Conservation (phyloP, 1,284 basidiomycete genomes). For the Malassezia nana region DNA sequence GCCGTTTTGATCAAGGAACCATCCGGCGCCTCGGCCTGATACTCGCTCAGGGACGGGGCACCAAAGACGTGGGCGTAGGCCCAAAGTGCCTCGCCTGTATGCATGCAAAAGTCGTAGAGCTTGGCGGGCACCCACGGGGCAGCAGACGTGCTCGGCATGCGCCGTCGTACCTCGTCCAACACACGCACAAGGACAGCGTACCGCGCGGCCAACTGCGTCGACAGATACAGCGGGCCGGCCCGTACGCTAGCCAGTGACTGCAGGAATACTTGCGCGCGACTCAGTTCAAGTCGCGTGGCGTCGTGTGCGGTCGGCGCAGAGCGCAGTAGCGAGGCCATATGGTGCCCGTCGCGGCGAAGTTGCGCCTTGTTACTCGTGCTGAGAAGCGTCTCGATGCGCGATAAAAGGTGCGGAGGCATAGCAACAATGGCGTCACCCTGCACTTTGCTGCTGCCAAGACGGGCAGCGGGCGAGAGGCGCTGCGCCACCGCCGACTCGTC, state of each 20-base stretch:
- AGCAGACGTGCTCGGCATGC: neutral
- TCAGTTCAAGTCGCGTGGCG: conserved; percentile 1
- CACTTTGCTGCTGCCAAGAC: conserved; percentile 15
- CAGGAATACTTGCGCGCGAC: neutral
- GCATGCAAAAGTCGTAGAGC: conserved; percentile 31
- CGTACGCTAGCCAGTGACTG: conserved; percentile 3
- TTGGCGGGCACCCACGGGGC: conserved; percentile 25
- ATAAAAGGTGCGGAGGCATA: neutral
- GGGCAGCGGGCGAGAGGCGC: conserved; percentile 18
- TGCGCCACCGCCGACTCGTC: conserved; percentile 1
- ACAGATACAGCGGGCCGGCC: conserved; percentile 5
- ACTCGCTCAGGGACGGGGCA: neutral
- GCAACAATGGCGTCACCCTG: neutral
- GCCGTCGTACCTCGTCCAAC: conserved; percentile 13
- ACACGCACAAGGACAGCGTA: conserved; percentile 16
- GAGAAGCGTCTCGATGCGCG: neutral
- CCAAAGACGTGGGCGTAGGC: conserved; percentile 33
- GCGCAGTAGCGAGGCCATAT: neutral
- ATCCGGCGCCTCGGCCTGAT: conserved; percentile 7
- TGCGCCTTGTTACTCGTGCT: neutral
- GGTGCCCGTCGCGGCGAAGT: conserved; percentile 9
- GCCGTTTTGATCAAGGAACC: neutral
- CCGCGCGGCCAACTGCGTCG: conserved; percentile 10
- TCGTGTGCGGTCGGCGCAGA: conserved; percentile 1
- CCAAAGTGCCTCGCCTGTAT: conserved; percentile 39